Conservation (phyloP, 768 basidiomycete genomes). For the Podaxis sp. region DNA sequence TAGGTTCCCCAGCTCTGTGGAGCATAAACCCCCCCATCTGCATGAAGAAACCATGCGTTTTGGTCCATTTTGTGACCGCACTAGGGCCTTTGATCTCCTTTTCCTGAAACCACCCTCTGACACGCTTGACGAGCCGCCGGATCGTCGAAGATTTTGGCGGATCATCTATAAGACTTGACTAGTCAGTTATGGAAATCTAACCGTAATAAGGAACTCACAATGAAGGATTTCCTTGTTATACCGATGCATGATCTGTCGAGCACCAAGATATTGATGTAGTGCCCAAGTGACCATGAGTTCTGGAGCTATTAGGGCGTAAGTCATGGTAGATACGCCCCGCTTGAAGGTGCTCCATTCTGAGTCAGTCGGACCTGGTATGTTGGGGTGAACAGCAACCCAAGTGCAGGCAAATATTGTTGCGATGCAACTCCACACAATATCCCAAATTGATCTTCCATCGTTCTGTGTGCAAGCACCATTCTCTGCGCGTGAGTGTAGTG, state of each 20-base stretch:
- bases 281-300: conserved; percentile 11
- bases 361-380: conserved; percentile 6
- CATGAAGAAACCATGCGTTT: conserved; percentile 19
- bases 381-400: conserved; percentile 16
- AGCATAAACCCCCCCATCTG: conserved; percentile 19
- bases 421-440: conserved; percentile 15
- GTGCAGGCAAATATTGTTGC: conserved; percentile 15
- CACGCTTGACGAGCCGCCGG: not conserved
- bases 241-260: conserved; percentile 1
- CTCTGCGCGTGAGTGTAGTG: not conserved
- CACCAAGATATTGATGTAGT: conserved; percentile 14
- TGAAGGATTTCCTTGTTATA: not conserved
- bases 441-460: not conserved
- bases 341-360: not conserved
- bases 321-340: conserved; percentile 9
- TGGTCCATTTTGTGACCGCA: conserved; percentile 10
- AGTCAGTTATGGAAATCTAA: not conserved
- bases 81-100: not conserved
- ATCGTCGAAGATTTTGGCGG: no score
- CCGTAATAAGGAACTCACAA: not conserved
- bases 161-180: not conserved
- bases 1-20: not conserved
- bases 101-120: not conserved
- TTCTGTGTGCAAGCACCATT: not conserved
- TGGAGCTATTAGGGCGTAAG: conserved; percentile 13